Evolutionary conservation across 805 yeast genomes (phyloP), one percentile per base, ranked within the genome.

Genomic region (Suhomyces sp.): DNA sequence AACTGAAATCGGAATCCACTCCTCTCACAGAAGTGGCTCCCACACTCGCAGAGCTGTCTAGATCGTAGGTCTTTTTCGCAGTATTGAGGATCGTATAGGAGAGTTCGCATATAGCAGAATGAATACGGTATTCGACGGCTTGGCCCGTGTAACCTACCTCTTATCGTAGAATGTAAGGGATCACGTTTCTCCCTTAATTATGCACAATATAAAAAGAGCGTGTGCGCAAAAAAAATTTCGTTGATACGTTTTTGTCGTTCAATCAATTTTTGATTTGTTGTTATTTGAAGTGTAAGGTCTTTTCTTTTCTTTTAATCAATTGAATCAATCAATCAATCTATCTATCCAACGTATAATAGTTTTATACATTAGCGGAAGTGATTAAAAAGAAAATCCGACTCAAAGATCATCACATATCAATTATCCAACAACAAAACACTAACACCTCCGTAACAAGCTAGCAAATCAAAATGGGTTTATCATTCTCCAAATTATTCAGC

Each of bases 401-500:
- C 6, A 22, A 25, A 43, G 27, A 25, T 15, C 45, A 43, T 12
- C 45, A 43, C 45, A 21, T 13, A 22, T 22, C 31, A 22, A 43
- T 20, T n/a, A 43, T 15, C 31, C 31, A 25, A 22, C 17, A 43
- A 22, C 24, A 43, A 22, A 43, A 44, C 43, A 44, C 33, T 46
- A 48, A 46, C 31, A 27, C 43, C 25, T 27, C 45, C 31, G 24
- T 21, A 43, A 37, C 41, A 37, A 37, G 41, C 41, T 37, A 37
- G n/a, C 41, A 37, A 37, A 37, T 33, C 44, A 52, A 47, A 44
- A 71, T 72, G 76, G 76, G 76, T 53, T 65, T 69, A 59, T 66
- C 75, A 41, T 58, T 72, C 57, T 71, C 76, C 48, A 72, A 69
- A 61, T 65, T 72, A 61, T 71, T 72, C 61, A 57, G 67, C 57